Base-by-base conservation (phyloP, 1,139 yeast species). In the Arxiozyma slooffiae region DNA sequence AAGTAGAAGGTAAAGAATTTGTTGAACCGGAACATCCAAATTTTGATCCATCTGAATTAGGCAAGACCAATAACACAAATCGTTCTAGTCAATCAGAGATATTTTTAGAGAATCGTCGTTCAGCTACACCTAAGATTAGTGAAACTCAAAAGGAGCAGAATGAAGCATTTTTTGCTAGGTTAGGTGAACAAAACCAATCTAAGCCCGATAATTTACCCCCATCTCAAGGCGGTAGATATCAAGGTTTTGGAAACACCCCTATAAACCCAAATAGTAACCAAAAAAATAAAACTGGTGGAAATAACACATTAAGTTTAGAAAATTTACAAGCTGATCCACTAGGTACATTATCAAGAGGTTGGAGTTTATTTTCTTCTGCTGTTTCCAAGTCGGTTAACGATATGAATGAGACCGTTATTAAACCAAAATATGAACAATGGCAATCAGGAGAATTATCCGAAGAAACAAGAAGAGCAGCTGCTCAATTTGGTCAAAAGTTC, bases 401-500 rank as follows among this genome's bases (percentile, higher is more conserved):
- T 59, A 96, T 94, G 44, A 85, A 85, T 60, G 95, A 89, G 60
- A 71, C 82, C 7, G 95, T 89, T 53, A 88, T 92, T 59, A 87
- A 86, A 67, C 98, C 98, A 18, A 81, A 94, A 44, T 77, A 88
- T 65, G 81, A 80, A 61, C 89, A 85, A 61, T 73, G 92, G 57
- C 85, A 88, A 53, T 88, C 85, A 54, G 81, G 86, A 55, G 97
- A 90, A 55, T 69, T 87, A 45, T 80, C 92, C 37, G 72, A 70
- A 51, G 96, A 89, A 63, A 92, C 97, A 9, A 81, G 78, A 57
- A 79, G 87, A 61, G 98, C 97, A 26, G 86, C 94, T 79, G 84
- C 89, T 53, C 97, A 92, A 71, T 92, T 90, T 72, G 97, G 97
- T 46, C 95, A 86, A 66, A 87, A 81, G 64, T 85, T 90, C 75